Evolutionary conservation across 495 filamentous ascomycete genomes (phyloP), one percentile per base, ranked within the genome.

Genomic region (Rusavskia elegans): DNA sequence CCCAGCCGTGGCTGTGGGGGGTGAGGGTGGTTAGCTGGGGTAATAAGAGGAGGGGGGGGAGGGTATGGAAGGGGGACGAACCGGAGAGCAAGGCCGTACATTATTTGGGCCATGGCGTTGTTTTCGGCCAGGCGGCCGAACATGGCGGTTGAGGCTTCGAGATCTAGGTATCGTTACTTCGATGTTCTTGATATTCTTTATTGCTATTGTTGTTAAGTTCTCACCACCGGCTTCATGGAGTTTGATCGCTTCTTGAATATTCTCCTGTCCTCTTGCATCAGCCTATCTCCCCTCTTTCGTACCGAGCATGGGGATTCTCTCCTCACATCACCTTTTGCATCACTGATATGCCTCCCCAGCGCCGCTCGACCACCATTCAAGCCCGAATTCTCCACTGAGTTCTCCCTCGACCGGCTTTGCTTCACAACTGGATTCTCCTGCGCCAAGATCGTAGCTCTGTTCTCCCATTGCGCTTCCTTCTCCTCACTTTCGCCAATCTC

Each of bases 231-330:
- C 71, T 65, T 99, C 92, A 65, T 99, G 92, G 52, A 97, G 74
- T 59, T 82, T 74, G 66, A 99, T 97, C n/a, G 93, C 92, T 66
- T 92, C 82, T 68, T 95, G 89, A 52, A 99, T 95, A 68, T 85
- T 82, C 30, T 82, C 76, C 75, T 96, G 44, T 44, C 21, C 25
- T 29, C 41, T 25, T 16, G 36, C 51, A 38, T 57, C 51, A 42
- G 44, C 30, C 16, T 16, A 0, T 25, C 11, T 5, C 4, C 1
- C 17, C 23, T 40, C 17, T 25, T 40, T 29, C 17, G 3, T 16
- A 20, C 35, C 27, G 20, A 29, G 14, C 7, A 7, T 49, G 9
- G 4, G 30, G 3, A 9, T 17, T 42, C n/a, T 35, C 25, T 19
- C 61, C 69, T 56, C 60, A 74, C 70, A 66, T 77, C 73, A 51